Evolutionary conservation across 306 rosid genomes (phyloP).

Genomic region (Cicer chorassanicum): DNA sequence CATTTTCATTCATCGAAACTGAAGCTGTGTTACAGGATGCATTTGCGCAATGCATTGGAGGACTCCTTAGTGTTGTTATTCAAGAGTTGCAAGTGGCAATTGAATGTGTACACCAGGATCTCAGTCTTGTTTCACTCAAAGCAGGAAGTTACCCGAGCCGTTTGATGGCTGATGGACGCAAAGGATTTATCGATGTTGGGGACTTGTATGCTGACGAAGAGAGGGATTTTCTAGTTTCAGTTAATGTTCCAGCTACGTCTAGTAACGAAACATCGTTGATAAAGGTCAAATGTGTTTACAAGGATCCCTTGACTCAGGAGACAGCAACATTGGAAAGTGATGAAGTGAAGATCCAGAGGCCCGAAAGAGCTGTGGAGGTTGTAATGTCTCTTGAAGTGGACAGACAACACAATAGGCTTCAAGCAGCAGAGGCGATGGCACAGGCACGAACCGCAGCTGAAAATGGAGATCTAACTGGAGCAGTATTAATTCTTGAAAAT

Average conservation of each 20-base stretch:
- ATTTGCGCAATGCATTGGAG: constrained; percentile 98
- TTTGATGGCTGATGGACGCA: constrained; percentile 61
- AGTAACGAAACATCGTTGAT: constrained; percentile 68
- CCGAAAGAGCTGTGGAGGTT: constrained; percentile 56
- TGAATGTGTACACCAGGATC: constrained; percentile 65
- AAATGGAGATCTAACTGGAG: constrained; percentile 73
- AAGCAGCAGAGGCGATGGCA: constrained; percentile 93
- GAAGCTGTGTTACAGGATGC: constrained; percentile 96
- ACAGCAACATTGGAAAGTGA: constrained; percentile 60
- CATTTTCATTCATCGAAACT: constrained; percentile 95
- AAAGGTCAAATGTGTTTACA: constrained; percentile 76
- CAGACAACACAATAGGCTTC: constrained; percentile 88
- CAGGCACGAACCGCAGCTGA: constrained; percentile 84
- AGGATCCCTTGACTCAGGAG: constrained; percentile 82
- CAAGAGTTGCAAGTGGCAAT: constrained; percentile 87
- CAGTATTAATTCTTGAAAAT: constrained; percentile 76
- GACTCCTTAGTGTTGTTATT: constrained; percentile 87
- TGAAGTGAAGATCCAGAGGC: constrained; percentile 77
- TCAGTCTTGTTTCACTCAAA: constrained; percentile 66
- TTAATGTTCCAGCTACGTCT: constrained; percentile 69
- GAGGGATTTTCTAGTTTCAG: constrained; percentile 88
- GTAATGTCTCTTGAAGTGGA: constrained; percentile 86
- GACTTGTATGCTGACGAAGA: constrained; percentile 96
- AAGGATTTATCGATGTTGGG: constrained; percentile 78
- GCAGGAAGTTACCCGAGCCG: constrained; percentile 88